A percentile compares a stretch with the other conserved stretches of the same genome.
Evolutionary conservation across 2,329 filamentous ascomycete species (phyloP).

Genomic region (Westerdykella ornata): DNA sequence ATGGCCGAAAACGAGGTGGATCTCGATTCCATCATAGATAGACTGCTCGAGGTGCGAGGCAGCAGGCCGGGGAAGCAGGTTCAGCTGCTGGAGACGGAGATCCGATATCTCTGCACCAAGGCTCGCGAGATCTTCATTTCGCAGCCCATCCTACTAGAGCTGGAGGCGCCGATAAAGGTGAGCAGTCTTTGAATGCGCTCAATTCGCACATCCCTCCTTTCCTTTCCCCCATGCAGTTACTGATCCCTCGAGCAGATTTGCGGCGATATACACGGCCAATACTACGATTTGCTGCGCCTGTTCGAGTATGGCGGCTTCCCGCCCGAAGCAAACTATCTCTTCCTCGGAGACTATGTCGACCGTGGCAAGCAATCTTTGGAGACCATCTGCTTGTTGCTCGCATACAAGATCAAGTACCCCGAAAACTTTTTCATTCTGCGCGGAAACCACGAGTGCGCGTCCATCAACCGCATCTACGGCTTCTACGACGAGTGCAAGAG

Average conservation of each 20-base stretch:
- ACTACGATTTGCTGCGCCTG: slow-evolving; percentile 92
- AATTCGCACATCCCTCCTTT: slow-evolving; percentile 1
- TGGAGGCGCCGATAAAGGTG: slow-evolving; percentile 99
- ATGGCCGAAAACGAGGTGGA: slow-evolving; percentile 90
- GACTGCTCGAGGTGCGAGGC: slow-evolving; percentile 92
- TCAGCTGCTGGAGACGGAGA: slow-evolving; percentile 91
- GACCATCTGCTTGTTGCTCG: slow-evolving; percentile 92
- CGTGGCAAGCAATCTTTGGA: slow-evolving; percentile 98
- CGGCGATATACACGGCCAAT: slow-evolving; percentile 98
- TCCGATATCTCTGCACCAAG: slow-evolving; percentile 96
- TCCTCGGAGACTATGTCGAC: slow-evolving; percentile 98
- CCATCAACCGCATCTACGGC: slow-evolving; percentile 97
- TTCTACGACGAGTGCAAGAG: slow-evolving; percentile 99
- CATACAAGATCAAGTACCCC: slow-evolving; percentile 99
- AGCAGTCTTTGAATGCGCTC: slow-evolving; percentile 19
- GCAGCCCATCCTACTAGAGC: slow-evolving; percentile 92
- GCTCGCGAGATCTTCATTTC: slow-evolving; percentile 99
- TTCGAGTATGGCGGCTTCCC: slow-evolving; percentile 99
- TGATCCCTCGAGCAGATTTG: slow-evolving; percentile 63
- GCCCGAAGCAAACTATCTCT: slow-evolving; percentile 97
- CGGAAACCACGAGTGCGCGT: slow-evolving; percentile 98
- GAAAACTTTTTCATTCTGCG: slow-evolving; percentile 99
- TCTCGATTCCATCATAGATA: slow-evolving; percentile 98
- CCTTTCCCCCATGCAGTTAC: not conserved
- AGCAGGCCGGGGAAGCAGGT: slow-evolving; percentile 98